Evolutionary conservation across 345 rosid genomes (phyloP).

Genomic region (Sonneratia alba): DNA sequence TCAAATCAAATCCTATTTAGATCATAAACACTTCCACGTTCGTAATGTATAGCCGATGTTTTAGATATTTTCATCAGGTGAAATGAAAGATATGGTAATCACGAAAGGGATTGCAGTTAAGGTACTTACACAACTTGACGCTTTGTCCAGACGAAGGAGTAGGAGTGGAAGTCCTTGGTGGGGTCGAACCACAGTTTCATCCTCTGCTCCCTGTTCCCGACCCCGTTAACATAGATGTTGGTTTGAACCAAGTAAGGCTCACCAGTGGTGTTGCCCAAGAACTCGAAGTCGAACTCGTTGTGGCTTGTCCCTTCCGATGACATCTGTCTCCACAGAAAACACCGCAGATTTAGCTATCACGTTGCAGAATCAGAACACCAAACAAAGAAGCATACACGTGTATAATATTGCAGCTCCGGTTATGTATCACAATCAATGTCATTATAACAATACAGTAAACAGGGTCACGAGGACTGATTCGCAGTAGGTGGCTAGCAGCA

Average conservation of each 20-base stretch:
- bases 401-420: too few relatives aligned
- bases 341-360: not conserved
- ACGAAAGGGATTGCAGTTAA: not conserved
- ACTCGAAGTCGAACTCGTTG: conserved; percentile 94
- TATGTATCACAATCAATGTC: too few relatives aligned
- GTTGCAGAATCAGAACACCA: not conserved
- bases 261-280: conserved; percentile 84
- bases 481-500: not conserved
- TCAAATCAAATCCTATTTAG: not conserved
- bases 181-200: conserved; percentile 95
- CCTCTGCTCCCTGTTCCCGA: conserved; percentile 93
- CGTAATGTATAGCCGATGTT: not conserved
- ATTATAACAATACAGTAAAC: not conserved
- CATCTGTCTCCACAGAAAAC: conserved; percentile 46
- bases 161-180: conserved; percentile 75
- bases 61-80: not conserved
- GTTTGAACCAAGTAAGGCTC: conserved; percentile 92
- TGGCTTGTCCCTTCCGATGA: conserved; percentile 89
- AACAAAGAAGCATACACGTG: not conserved
- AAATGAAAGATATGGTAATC: not conserved
- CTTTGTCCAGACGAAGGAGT: conserved; percentile 74
- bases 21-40: not conserved
- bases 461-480: conserved; percentile 14
- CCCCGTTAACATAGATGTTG: conserved; percentile 80
- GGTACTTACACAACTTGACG: conserved; percentile 75